Base-by-base conservation (phyloP, 495 filamentous ascomycete genomes). In the Hyaloscypha variabilis region DNA sequence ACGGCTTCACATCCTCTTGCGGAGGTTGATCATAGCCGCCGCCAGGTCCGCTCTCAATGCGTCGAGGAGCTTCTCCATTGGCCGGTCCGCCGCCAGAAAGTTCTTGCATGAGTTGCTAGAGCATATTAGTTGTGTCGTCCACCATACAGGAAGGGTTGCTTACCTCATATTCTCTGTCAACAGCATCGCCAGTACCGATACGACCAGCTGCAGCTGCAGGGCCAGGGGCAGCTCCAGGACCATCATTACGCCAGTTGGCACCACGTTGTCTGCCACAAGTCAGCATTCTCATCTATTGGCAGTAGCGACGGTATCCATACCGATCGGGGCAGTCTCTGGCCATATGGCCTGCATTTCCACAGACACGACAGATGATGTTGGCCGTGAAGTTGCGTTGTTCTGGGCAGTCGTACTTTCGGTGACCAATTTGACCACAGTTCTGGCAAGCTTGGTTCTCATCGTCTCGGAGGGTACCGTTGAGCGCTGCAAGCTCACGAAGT, bases 381-480 rank as follows among this genome's bases (percentile, higher is more conserved):
- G 96, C 93, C 26, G 96, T 98, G 78, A 90, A 98, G 77, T 99
- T 99, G 74, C 91, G 90, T 76, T 96, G 92, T 80, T 99, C 90
- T 8, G 96, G 96, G 69, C 96, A 99, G 76, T 99, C 96, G 71
- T 97, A 98, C 77, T 98, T 99, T 76, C 96, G 88, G 77, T 99
- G 96, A 63, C 96, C 96, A 66, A 99, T 98, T 85, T 99, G 91
- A 69, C 94, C 96, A 78, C 96, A 99, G 82, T 99, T 99, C 80
- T 98, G 96, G 81, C 96, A 99, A 65, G 95, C 94, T 76, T 98
- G 95, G 79, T 98, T 98, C 77, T 99, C 95, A 71, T 99, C 95
- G 72, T 99, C 95, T 69, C 95, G 93, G 26, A 99, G 87, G 39
- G 95, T 99, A 82, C 95, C 95, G 84, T 99, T 99, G 68, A 99